phyloP scores from a whole-genome alignment of 2,329 filamentous ascomycete genomes.

The Curvularia verruculosa region DNA sequence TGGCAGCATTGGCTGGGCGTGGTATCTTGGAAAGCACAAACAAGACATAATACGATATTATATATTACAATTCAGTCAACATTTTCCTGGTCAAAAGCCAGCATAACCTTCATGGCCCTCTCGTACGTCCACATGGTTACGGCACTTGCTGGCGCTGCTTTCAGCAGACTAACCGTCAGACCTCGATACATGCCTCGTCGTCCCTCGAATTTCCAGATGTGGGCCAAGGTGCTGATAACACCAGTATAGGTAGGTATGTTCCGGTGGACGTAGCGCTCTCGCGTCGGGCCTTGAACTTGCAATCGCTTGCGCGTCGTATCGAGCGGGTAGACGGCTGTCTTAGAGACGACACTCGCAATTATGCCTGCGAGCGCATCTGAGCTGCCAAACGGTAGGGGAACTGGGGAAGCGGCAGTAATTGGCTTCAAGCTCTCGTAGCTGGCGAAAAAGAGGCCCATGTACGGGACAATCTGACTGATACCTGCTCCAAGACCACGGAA shows the following conservation, averaged over 20 bases:
- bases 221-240: conserved; percentile 68
- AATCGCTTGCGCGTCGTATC: conserved; percentile 91
- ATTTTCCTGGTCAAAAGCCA: conserved; percentile 35
- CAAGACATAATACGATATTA: not conserved
- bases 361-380: conserved; percentile 85
- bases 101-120: conserved; percentile 68
- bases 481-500: conserved; percentile 86
- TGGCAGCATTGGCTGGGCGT: not conserved
- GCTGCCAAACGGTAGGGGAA: conserved; percentile 70
- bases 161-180: conserved; percentile 84
- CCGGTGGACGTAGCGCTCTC: conserved; percentile 76
- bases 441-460: conserved; percentile 96
- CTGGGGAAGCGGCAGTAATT: conserved; percentile 53
- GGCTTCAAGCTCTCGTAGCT: conserved; percentile 77
- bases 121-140: conserved; percentile 97
- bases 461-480: conserved; percentile 86
- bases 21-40: conserved; percentile 2
- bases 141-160: conserved; percentile 90
- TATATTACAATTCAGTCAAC: conserved; percentile 5
- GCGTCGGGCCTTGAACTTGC: conserved; percentile 92
- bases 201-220: conserved; percentile 76
- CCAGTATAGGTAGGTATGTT: conserved; percentile 84
- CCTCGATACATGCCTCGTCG: conserved; percentile 84
- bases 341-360: conserved; percentile 77
- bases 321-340: conserved; percentile 89